phyloP scores from a whole-genome alignment of 176 grass and related monocot species.

The Zizania latifolia region DNA sequence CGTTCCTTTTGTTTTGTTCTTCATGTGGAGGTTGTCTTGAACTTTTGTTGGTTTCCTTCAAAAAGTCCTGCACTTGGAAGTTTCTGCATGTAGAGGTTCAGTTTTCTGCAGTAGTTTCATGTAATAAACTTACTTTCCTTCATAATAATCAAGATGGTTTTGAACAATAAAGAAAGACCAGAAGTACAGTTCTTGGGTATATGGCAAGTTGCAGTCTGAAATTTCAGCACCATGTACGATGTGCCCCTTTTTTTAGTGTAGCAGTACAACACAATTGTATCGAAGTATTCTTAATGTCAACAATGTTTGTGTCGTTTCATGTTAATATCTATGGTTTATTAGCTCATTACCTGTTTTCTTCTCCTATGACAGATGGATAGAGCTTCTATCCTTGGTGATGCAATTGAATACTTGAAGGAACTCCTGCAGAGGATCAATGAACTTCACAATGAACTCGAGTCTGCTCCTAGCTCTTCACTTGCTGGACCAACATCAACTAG shows the following conservation, averaged over 20 bases:
- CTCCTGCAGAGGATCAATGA: conserved; percentile 69
- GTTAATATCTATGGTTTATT: background rate
- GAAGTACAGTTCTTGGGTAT: background rate
- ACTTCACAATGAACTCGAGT: conserved; percentile 71
- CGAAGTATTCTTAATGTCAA: background rate
- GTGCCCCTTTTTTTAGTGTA: background rate
- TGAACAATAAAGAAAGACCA: conserved; percentile 19
- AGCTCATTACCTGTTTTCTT: conserved; percentile 19
- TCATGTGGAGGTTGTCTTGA: background rate
- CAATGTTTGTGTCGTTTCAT: background rate
- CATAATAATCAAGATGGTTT: background rate
- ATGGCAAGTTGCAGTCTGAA: background rate
- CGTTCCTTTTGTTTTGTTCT: conserved; percentile 1
- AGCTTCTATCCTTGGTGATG: conserved; percentile 69
- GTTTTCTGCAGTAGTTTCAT: background rate
- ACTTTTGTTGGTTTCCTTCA: background rate
- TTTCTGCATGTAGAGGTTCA: background rate
- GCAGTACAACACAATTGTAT: too few species aligned
- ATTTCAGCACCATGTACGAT: background rate
- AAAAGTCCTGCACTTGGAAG: background rate
- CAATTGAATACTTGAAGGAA: conserved; percentile 86
- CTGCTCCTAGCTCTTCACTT: conserved; percentile 53
- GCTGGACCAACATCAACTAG: conserved; percentile 34
- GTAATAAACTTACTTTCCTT: background rate
- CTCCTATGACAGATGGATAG: conserved; percentile 63